These are phyloP conservation scores for Lentinula edodes DNA, from an alignment of 768 basidiomycete species.

Conservation along the genomic window DNA sequence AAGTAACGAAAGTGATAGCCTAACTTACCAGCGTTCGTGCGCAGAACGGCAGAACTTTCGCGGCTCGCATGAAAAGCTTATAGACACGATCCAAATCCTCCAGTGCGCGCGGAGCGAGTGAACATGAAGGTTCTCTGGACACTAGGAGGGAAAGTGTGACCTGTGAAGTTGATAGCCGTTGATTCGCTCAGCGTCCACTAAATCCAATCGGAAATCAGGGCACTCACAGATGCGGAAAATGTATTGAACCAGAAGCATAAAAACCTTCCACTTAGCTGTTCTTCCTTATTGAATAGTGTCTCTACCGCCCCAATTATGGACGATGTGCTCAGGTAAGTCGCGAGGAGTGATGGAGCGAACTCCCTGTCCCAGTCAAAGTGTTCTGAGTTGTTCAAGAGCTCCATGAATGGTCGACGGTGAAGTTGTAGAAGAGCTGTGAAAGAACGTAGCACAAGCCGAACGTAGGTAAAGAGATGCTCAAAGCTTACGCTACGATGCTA, in stretches of 20 bases:
- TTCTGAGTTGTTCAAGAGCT: slow-evolving; percentile 50
- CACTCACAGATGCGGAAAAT: slow-evolving; percentile 63
- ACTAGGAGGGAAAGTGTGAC: slow-evolving; percentile 63
- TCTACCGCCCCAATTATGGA: slow-evolving; percentile 54
- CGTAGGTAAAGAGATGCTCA: neutral
- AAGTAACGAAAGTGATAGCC: slow-evolving; percentile 1
- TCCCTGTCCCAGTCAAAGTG: slow-evolving; percentile 54
- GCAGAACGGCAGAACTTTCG: slow-evolving; percentile 54
- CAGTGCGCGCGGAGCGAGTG: slow-evolving; percentile 54
- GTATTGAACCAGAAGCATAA: slow-evolving; percentile 73
- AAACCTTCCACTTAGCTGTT: slow-evolving; percentile 58
- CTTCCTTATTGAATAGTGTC: slow-evolving; percentile 50
- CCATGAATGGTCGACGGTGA: slow-evolving; percentile 63
- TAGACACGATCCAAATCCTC: slow-evolving; percentile 56
- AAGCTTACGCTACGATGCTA: neutral
- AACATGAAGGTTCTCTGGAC: slow-evolving; percentile 53
- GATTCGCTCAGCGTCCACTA: neutral
- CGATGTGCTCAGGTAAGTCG: slow-evolving; percentile 57
- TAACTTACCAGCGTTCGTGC: slow-evolving; percentile 51
- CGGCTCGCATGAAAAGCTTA: slow-evolving; percentile 51
- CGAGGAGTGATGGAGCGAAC: slow-evolving; percentile 66
- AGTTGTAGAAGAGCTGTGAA: slow-evolving; percentile 55
- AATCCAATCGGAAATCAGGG: neutral
- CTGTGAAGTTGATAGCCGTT: slow-evolving; percentile 21
- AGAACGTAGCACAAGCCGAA: neutral